phyloP scores from a whole-genome alignment of 441 rosid species.

The Jatropha multifida region DNA sequence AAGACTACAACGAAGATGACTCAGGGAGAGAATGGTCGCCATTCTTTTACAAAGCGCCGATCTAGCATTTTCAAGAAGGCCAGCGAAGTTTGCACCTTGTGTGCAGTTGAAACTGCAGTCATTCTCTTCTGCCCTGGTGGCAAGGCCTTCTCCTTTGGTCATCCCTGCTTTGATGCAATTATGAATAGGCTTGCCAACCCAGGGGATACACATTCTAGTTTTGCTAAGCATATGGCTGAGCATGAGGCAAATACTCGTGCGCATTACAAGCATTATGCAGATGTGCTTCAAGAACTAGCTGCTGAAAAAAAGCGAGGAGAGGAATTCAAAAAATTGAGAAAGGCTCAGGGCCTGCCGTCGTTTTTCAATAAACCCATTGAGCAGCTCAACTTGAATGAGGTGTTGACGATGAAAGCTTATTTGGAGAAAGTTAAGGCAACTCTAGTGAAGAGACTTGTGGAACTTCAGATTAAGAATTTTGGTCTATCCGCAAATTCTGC shows the following conservation, averaged over 20 bases:
- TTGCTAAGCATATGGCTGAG: background rate
- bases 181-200: background rate
- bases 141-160: background rate
- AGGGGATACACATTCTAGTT: background rate
- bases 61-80: constrained; percentile 4
- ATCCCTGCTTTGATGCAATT: background rate
- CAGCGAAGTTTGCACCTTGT: constrained; percentile 17
- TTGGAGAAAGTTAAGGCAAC: constrained; percentile 7
- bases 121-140: constrained; percentile 3
- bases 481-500: background rate
- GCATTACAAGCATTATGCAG: constrained; percentile 21
- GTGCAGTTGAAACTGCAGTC: constrained; percentile 10
- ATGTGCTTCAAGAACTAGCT: constrained; percentile 20
- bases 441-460: background rate
- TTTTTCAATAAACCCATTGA: constrained; percentile 12
- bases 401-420: background rate
- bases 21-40: background rate
- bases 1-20: constrained; percentile 12
- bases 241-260: constrained; percentile 17
- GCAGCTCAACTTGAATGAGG: constrained; percentile 26
- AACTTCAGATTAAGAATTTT: background rate
- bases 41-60: constrained; percentile 7
- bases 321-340: constrained; percentile 3
- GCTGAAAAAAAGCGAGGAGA: constrained; percentile 20
- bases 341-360: background rate